Conservation (phyloP, 345 rosid species). For the Nasturtium officinale region DNA sequence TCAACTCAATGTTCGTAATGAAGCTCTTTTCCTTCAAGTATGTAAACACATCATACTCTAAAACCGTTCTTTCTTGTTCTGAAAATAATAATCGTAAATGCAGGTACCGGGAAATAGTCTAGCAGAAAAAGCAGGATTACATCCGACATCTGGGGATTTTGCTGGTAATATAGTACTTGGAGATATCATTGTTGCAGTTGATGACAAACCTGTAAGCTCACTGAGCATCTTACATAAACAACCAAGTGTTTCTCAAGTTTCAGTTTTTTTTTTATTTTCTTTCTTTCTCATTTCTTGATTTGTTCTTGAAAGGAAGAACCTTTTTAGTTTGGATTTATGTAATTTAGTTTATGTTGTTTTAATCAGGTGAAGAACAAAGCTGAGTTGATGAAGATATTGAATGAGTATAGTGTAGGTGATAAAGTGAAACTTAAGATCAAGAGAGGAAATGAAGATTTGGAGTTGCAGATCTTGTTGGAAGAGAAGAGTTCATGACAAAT, state of each 20-base stretch:
- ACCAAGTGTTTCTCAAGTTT: conserved; percentile 10
- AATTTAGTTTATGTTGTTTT: neutral
- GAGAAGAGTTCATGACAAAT: conserved; percentile 56
- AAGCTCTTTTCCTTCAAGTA: conserved; percentile 90
- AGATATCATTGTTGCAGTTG: conserved; percentile 76
- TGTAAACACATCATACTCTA: neutral
- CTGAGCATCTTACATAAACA: conserved; percentile 4
- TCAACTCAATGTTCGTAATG: conserved; percentile 90
- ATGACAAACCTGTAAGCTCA: conserved; percentile 64
- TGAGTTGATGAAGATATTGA: conserved; percentile 68
- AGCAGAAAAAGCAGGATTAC: conserved; percentile 78
- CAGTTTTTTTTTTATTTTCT: neutral
- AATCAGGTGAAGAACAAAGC: conserved; percentile 84
- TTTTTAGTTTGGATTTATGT: neutral
- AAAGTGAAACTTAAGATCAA: conserved; percentile 63
- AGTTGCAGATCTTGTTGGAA: conserved; percentile 64
- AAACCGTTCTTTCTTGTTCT: neutral
- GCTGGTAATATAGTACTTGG: conserved; percentile 89
- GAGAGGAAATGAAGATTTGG: conserved; percentile 68
- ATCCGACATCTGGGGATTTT: conserved; percentile 79
- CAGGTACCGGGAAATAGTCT: conserved; percentile 75
- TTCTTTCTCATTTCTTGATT: neutral
- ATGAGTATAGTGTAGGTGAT: conserved; percentile 82
- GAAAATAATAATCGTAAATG: neutral
- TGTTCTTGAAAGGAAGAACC: conserved; percentile 1